Conservation (phyloP, 371 early-diverging fungal species). For the Chytridiales sp. region DNA sequence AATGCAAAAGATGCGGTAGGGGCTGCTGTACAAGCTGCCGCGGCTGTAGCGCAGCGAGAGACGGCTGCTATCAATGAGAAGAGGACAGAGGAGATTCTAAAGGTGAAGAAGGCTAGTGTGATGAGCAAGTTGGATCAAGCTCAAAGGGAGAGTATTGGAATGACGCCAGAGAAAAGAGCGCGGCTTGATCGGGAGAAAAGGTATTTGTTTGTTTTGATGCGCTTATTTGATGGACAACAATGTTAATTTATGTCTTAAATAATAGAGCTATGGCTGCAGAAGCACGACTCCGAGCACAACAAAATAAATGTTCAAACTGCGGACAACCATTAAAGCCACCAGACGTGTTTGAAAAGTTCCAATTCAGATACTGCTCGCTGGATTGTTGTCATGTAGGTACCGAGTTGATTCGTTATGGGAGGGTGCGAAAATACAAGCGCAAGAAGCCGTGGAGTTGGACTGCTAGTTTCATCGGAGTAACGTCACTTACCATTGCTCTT, state of each 20-base stretch:
- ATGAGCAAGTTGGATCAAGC: conserved; percentile 21
- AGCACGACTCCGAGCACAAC: conserved; percentile 52
- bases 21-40: conserved; percentile 28
- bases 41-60: too few relatives aligned
- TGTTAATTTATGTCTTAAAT: not conserved
- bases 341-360: conserved; percentile 47
- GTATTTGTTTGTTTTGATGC: conserved; percentile 7
- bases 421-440: too few relatives aligned
- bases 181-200: conserved; percentile 81
- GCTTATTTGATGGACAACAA: not conserved
- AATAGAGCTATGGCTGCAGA: conserved; percentile 72
- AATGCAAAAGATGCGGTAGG: conserved; percentile 26
- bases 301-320: conserved; percentile 45
- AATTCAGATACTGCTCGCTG: conserved; percentile 45
- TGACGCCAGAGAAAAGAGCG: conserved; percentile 75
- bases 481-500: too few relatives aligned
- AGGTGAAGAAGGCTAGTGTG: conserved; percentile 22
- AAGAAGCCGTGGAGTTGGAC: too few relatives aligned
- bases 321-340: conserved; percentile 30
- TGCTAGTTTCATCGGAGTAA: too few relatives aligned
- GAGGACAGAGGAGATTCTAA: conserved; percentile 15
- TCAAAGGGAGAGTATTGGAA: conserved; percentile 31
- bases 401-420: too few relatives aligned
- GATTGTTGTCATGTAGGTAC: too few relatives aligned
- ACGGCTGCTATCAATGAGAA: conserved; percentile 14